A percentile compares a stretch with the other conserved stretches of the same genome.
Evolutionary conservation across 2,329 filamentous ascomycete genomes (phyloP).

Genomic region (Endoconidiophora laricicola): DNA sequence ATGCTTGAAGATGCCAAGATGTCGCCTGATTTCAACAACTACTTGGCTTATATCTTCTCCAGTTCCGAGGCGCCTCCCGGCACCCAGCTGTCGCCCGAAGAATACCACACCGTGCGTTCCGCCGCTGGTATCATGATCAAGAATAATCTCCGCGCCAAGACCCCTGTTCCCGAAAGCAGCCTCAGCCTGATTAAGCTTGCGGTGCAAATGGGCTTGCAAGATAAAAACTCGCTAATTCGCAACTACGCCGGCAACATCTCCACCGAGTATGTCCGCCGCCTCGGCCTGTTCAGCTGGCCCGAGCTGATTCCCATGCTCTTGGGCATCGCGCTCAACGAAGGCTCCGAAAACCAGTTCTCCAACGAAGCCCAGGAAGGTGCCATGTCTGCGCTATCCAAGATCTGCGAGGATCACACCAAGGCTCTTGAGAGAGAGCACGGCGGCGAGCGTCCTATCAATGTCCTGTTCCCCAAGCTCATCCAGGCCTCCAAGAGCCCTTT

Average conservation of each 20-base stretch:
- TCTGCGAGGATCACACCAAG: conserved; percentile 90
- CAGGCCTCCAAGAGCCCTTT: conserved; percentile 65
- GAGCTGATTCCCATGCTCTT: conserved; percentile 74
- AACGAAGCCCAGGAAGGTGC: conserved; percentile 73
- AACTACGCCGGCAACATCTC: conserved; percentile 86
- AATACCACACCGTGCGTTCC: conserved; percentile 64
- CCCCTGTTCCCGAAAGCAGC: conserved; percentile 60
- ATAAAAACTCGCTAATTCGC: conserved; percentile 66
- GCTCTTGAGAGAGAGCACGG: conserved; percentile 75
- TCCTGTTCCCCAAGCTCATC: conserved; percentile 80
- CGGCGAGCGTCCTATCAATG: conserved; percentile 71
- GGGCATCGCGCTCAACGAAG: conserved; percentile 56
- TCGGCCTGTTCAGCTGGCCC: conserved; percentile 80
- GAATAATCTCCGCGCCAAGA: conserved; percentile 67
- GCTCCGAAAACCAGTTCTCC: conserved; percentile 39
- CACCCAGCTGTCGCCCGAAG: conserved; percentile 38
- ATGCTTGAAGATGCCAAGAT: conserved; percentile 82
- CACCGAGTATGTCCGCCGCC: conserved; percentile 73
- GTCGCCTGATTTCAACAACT: conserved; percentile 92
- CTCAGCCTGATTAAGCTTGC: conserved; percentile 64
- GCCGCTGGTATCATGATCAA: conserved; percentile 90
- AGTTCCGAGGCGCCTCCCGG: conserved; percentile 45
- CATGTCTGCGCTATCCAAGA: conserved; percentile 83
- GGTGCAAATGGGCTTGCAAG: conserved; percentile 63
- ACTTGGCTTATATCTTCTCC: conserved; percentile 80